Conservation (phyloP, 108 stramenopile genomes). For the Skeletonema costatum region DNA sequence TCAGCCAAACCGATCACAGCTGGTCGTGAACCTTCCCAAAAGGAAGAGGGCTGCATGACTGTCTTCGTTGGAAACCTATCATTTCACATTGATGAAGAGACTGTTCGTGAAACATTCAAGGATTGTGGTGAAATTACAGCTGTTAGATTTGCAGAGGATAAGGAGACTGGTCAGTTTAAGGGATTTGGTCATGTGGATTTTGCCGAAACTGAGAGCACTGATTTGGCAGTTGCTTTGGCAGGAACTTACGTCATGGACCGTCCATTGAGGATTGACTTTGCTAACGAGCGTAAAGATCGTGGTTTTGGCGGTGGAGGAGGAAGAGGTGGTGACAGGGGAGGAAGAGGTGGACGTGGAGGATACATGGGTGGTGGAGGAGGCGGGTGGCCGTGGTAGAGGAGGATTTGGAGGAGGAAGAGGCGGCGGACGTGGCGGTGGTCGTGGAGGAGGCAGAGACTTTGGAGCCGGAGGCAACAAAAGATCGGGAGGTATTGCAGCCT, state of each 20-base stretch:
- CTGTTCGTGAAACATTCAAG: slow-evolving; percentile 81
- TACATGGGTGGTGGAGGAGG: slow-evolving; percentile 69
- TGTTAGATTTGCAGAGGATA: slow-evolving; percentile 94
- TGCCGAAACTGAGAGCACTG: slow-evolving; percentile 82
- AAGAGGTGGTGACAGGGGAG: slow-evolving; percentile 55
- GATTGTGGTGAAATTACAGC: slow-evolving; percentile 89
- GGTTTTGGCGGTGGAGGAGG: slow-evolving; percentile 67
- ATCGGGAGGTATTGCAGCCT: slow-evolving; percentile 75
- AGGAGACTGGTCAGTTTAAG: slow-evolving; percentile 97
- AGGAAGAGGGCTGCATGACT: slow-evolving; percentile 88
- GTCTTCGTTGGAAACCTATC: slow-evolving; percentile 97
- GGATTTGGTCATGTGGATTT: slow-evolving; percentile 98
- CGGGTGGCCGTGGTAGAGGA: slow-evolving; percentile 62
- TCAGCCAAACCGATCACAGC: slow-evolving; percentile 61
- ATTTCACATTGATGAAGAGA: slow-evolving; percentile 95
- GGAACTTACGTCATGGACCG: slow-evolving; percentile 90
- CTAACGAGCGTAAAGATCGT: slow-evolving; percentile 66
- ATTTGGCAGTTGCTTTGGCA: slow-evolving; percentile 87
- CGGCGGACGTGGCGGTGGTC: slow-evolving; percentile 57
- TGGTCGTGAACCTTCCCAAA: slow-evolving; percentile 61
- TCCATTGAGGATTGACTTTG: slow-evolving; percentile 90
- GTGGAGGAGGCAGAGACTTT: slow-evolving; percentile 61
- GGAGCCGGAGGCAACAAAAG: slow-evolving; percentile 55
- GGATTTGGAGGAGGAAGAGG: slow-evolving; percentile 57
- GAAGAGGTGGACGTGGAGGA: slow-evolving; percentile 73